Base-by-base conservation (phyloP, 306 rosid genomes). In the Astragalus membranaceus region DNA sequence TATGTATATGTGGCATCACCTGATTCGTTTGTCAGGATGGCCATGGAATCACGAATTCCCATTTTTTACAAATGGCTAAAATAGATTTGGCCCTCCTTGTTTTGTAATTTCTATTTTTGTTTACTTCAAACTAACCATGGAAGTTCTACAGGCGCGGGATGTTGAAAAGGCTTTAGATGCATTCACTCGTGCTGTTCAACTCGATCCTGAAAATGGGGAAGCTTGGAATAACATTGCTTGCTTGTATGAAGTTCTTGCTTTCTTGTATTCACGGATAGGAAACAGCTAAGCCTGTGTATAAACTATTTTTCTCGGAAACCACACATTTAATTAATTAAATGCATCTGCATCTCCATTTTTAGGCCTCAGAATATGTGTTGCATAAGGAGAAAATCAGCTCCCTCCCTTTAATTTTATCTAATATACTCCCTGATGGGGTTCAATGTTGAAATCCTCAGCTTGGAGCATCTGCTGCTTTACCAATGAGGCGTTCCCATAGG, bases 171-270 rank as follows among this genome's bases (percentile, higher is more conserved):
- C 98, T 69, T 69, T 94, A 72, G 98, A 94, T 88, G 96, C 87
- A 3, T 94, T 94, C 84, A 90, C 97, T 50, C 96, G 95, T 29
- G 89, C 98, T 35, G 95, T 94, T 84, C 97, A 94, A 79, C 98
- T 94, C 67, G 95, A 90, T 80, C 98, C 98, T 49, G 97, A 90
- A 37, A 94, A 94, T 37, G 98, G 98, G 82, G 98, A 94, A 88
- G 97, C 98, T 64, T 94, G 98, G 98, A 94, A 94, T 81, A 94
- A 94, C 75, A 86, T 94, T 70, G 98, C 98, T 85, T 90, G 98
- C 79, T 79, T 94, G 98, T 94, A 87, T 73, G 97, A 37, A 62
- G 43, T 74, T 72, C 62, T 63, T 58, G 7, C 76, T 72, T 72
- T 55, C 55, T 75, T 44, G 33, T 43, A 36, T 65, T 70, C 1